Evolutionary conservation across 208 protist genomes (phyloP).

Genomic region (Trypanosoma cruzi): DNA sequence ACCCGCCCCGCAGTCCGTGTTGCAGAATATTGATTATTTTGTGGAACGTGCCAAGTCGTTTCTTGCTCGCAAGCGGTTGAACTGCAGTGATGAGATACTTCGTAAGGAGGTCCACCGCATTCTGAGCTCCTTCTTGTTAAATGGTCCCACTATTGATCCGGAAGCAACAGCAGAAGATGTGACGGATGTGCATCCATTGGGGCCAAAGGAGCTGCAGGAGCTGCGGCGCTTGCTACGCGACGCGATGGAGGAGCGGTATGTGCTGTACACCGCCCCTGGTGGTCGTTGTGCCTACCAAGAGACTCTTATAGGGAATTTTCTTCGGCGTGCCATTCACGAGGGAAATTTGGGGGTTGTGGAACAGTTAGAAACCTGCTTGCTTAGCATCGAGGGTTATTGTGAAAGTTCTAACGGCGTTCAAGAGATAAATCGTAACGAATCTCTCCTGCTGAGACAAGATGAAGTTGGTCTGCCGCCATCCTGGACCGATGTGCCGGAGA

Average conservation of each 20-base stretch:
- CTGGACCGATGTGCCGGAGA: background rate
- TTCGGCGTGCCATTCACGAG: constrained; percentile 59
- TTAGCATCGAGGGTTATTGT: constrained; percentile 38
- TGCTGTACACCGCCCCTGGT: constrained; percentile 57
- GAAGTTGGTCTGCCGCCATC: background rate
- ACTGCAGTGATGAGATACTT: constrained; percentile 1
- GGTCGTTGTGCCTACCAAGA: constrained; percentile 67
- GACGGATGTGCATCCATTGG: constrained; percentile 1
- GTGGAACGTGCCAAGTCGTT: constrained; percentile 46
- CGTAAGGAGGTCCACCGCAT: background rate
- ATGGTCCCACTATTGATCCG: background rate
- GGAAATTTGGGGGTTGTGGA: constrained; percentile 64
- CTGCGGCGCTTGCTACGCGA: constrained; percentile 51
- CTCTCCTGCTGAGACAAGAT: background rate
- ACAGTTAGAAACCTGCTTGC: constrained; percentile 78
- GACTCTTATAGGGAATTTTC: constrained; percentile 77
- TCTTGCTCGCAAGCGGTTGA: constrained; percentile 37
- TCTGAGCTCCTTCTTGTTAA: constrained; percentile 14
- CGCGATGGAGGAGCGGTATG: constrained; percentile 79
- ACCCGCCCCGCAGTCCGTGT: constrained; percentile 62
- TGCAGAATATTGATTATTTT: constrained; percentile 60
- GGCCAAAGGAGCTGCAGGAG: constrained; percentile 26
- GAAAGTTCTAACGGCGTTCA: background rate
- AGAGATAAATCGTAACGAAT: background rate
- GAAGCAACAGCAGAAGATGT: background rate